Evolutionary conservation across 2,329 filamentous ascomycete species (phyloP).

Genomic region (Sporothrix sp.): DNA sequence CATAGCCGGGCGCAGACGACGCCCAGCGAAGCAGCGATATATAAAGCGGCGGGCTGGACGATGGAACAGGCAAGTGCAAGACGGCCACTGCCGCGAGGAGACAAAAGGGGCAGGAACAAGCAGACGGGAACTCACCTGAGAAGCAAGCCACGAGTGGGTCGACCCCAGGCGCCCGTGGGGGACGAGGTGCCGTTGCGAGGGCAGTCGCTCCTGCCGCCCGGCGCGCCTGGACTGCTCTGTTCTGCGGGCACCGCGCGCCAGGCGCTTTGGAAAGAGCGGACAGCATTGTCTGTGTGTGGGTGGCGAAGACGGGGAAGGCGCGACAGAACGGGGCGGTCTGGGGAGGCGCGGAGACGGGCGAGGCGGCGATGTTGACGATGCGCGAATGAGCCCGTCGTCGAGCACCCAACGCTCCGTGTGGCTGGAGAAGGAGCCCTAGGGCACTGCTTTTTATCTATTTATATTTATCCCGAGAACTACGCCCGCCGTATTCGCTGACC

Average conservation of each 20-base stretch:
- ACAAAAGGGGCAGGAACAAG: background rate
- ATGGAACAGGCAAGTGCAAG: background rate
- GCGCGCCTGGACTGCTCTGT: background rate
- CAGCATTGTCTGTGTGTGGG: too few relatives aligned
- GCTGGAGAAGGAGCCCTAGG: too few relatives aligned
- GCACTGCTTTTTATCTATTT: too few relatives aligned
- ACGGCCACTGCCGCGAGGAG: background rate
- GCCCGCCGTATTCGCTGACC: slow-evolving; percentile 6
- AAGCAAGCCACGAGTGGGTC: slow-evolving; percentile 17
- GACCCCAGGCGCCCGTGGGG: slow-evolving; percentile 12
- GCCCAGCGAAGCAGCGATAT: too few relatives aligned
- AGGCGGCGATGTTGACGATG: too few relatives aligned
- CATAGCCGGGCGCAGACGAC: too few relatives aligned
- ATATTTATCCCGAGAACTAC: slow-evolving; percentile 3
- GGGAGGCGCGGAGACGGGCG: too few relatives aligned
- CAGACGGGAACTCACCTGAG: slow-evolving; percentile 14
- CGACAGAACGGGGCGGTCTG: background rate
- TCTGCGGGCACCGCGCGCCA: slow-evolving; percentile 1
- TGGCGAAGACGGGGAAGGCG: background rate
- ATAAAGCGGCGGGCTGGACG: too few relatives aligned
- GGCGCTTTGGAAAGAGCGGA: slow-evolving; percentile 8
- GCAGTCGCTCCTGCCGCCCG: background rate
- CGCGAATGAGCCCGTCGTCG: too few relatives aligned
- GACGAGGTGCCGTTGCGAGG: background rate
- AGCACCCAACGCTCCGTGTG: too few relatives aligned